phyloP scores from a whole-genome alignment of 2,329 filamentous ascomycete genomes.

The Beauveria rudraprayagi region DNA sequence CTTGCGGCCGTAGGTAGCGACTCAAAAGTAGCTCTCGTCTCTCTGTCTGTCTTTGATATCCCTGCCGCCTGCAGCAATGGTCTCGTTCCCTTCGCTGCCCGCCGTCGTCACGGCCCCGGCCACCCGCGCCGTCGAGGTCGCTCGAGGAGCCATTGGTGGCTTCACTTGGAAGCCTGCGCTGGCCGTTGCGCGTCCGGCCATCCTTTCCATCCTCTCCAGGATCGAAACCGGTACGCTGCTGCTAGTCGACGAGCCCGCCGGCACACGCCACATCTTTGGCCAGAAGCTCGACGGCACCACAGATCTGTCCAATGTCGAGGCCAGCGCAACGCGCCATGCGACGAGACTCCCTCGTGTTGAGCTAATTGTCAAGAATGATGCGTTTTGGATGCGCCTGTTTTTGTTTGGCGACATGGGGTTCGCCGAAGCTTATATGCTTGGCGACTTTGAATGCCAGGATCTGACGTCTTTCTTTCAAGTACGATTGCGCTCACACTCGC shows the following conservation, averaged over 20 bases:
- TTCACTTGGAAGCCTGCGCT: conserved; percentile 40
- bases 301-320: conserved; percentile 26
- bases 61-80: neutral
- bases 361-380: conserved; percentile 53
- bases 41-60: neutral
- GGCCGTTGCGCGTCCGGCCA: conserved; percentile 36
- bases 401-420: conserved; percentile 71
- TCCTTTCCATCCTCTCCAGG: conserved; percentile 36
- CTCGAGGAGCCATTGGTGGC: conserved; percentile 35
- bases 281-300: conserved; percentile 34
- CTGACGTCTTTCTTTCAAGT: conserved; percentile 62
- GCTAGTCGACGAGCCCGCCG: conserved; percentile 38
- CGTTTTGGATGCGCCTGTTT: conserved; percentile 62
- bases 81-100: conserved; percentile 24
- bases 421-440: conserved; percentile 65
- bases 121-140: conserved; percentile 29
- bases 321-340: conserved; percentile 26
- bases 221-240: conserved; percentile 41
- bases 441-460: conserved; percentile 59
- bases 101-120: conserved; percentile 30
- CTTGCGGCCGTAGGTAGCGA: neutral
- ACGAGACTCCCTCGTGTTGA: conserved; percentile 37
- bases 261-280: conserved; percentile 35
- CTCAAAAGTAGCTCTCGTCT: neutral
- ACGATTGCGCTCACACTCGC: conserved; percentile 14